These are phyloP conservation scores for Aspergillus quadricinctus DNA, from an alignment of 2,329 filamentous ascomycete species.

Conservation along the genomic window DNA sequence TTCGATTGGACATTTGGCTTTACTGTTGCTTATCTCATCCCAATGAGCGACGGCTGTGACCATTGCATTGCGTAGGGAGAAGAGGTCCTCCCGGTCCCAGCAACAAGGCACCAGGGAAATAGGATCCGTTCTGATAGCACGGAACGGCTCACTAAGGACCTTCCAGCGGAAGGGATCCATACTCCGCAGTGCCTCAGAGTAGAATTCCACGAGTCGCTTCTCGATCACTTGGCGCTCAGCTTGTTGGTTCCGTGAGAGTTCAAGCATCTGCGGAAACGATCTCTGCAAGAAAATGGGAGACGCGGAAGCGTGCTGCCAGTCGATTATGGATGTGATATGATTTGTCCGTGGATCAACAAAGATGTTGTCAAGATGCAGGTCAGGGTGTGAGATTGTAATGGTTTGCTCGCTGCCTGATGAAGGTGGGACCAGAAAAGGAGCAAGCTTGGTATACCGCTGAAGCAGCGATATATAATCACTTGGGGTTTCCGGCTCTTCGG, in stretches of 20 bases:
- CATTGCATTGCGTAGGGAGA: slow-evolving; percentile 15
- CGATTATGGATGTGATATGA: slow-evolving; percentile 8
- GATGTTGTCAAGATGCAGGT: slow-evolving; percentile 6
- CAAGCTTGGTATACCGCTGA: neutral
- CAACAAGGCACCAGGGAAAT: slow-evolving; percentile 11
- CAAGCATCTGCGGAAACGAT: slow-evolving; percentile 13
- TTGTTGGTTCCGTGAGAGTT: neutral
- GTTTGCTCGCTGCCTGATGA: neutral
- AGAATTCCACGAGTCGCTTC: slow-evolving; percentile 5
- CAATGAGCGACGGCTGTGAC: slow-evolving; percentile 12
- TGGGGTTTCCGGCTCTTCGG: slow-evolving; percentile 1
- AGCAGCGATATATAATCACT: neutral
- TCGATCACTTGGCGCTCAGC: neutral
- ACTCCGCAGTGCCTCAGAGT: slow-evolving; percentile 1
- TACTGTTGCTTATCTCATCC: slow-evolving; percentile 3
- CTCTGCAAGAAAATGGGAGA: slow-evolving; percentile 11
- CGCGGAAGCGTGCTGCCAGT: slow-evolving; percentile 13
- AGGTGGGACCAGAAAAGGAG: neutral
- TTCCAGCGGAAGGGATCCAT: slow-evolving; percentile 1
- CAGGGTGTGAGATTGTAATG: slow-evolving; percentile 2
- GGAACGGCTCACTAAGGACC: slow-evolving; percentile 4
- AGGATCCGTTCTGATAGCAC: slow-evolving; percentile 4
- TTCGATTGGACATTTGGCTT: slow-evolving; percentile 6
- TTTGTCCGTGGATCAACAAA: slow-evolving; percentile 4
- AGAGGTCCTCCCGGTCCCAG: slow-evolving; percentile 15